phyloP scores from a whole-genome alignment of 73 alveolate species.

The Paramecium primaurelia region DNA sequence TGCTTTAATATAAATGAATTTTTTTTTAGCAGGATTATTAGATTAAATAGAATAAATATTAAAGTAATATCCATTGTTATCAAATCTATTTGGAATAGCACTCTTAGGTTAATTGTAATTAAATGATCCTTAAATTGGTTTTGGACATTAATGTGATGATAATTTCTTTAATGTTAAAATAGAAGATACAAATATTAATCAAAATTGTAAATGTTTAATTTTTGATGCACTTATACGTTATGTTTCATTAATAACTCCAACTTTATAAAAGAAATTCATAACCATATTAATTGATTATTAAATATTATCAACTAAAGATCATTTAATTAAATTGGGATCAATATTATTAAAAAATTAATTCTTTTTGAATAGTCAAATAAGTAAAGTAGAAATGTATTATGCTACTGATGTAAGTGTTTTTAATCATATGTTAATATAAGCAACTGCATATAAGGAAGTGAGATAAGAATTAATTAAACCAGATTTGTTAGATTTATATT shows the following conservation, averaged over 20 bases:
- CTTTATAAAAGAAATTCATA: not conserved
- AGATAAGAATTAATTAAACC: not conserved
- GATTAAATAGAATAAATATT: not conserved
- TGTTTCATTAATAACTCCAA: not conserved
- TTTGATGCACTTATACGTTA: not conserved
- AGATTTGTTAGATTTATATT: not conserved
- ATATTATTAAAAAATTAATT: not conserved
- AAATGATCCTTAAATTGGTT: not conserved
- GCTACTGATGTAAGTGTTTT: not conserved
- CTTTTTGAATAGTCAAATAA: not conserved
- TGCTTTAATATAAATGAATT: not conserved
- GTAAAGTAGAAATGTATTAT: not conserved
- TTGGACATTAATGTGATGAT: conserved; percentile 20
- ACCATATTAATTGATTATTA: not conserved
- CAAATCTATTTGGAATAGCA: not conserved
- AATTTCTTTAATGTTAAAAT: not conserved
- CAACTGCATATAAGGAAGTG: not conserved
- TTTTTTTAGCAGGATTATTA: not conserved
- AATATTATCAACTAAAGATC: not conserved
- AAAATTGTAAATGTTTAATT: conserved; percentile 9
- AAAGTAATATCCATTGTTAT: not conserved
- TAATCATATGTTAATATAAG: not conserved
- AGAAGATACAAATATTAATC: not conserved
- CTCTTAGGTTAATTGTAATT: not conserved
- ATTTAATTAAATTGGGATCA: not conserved